Evolutionary conservation across 495 filamentous ascomycete genomes (phyloP).

Genomic region (Collariella sp.): DNA sequence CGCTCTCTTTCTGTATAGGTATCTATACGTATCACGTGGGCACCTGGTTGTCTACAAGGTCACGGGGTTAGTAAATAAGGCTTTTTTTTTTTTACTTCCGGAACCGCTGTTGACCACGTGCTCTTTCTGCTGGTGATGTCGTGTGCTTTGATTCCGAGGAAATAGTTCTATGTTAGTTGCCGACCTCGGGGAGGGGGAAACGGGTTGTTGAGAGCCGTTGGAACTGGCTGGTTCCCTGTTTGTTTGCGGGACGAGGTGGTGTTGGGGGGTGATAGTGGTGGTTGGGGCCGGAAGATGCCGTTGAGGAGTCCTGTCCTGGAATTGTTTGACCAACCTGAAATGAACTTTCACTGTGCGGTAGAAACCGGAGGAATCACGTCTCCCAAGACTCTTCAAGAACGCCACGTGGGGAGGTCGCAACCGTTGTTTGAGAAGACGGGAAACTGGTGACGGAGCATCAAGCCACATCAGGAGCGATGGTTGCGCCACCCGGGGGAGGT

Average conservation of each 20-base stretch:
- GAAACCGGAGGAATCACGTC: not conserved
- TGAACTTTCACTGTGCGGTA: no score
- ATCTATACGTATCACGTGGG: not conserved
- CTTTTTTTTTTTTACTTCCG: no score
- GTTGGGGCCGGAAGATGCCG: no score
- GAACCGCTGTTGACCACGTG: no score
- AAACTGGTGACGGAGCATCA: not conserved
- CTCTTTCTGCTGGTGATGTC: no score
- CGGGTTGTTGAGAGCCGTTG: not conserved
- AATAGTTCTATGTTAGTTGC: not conserved
- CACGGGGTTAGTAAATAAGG: no score
- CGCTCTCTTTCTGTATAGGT: not conserved
- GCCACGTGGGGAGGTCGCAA: not conserved
- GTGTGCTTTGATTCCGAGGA: not conserved
- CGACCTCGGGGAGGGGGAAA: not conserved
- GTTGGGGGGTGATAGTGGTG: no score
- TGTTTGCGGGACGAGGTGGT: not conserved
- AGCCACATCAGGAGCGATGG: not conserved
- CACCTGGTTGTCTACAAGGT: not conserved
- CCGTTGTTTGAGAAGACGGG: not conserved
- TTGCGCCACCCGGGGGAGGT: not conserved
- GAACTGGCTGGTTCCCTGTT: not conserved
- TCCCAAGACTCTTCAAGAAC: not conserved
- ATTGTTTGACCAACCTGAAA: no score
- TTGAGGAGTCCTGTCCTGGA: no score